Evolutionary conservation across 306 rosid genomes (phyloP).

Genomic region (Alnus rubra): DNA sequence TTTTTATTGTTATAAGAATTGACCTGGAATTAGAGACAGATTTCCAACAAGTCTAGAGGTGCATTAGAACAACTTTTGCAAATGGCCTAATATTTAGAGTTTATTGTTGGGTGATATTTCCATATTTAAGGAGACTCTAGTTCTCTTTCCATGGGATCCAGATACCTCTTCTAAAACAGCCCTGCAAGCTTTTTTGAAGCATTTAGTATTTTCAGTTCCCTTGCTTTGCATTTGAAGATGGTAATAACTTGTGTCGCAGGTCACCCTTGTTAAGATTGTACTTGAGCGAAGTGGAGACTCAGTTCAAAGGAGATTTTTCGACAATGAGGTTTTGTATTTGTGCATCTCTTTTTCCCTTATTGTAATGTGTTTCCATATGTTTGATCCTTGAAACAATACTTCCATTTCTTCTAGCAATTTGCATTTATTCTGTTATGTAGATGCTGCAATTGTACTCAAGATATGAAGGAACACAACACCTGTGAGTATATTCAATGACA

Average conservation of each 20-base stretch:
- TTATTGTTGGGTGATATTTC: neutral
- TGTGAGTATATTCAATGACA: slow-evolving; percentile 26
- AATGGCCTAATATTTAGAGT: neutral
- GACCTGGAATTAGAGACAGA: neutral
- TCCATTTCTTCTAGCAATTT: neutral
- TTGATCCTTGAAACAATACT: neutral
- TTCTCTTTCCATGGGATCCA: neutral
- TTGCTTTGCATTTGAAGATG: neutral
- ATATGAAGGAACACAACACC: slow-evolving; percentile 29
- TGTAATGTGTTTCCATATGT: neutral
- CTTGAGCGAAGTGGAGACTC: slow-evolving; percentile 31
- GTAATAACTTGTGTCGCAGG: slow-evolving; percentile 23
- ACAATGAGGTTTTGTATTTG: slow-evolving; percentile 22
- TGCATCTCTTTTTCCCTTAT: neutral
- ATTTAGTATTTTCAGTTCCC: neutral
- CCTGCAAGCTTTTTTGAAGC: neutral
- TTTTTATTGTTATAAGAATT: neutral
- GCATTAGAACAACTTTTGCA: neutral
- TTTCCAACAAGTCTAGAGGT: too few species aligned
- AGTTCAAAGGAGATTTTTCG: slow-evolving; percentile 32
- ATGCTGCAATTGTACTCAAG: slow-evolving; percentile 33
- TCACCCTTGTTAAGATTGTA: slow-evolving; percentile 35
- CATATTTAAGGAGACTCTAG: neutral
- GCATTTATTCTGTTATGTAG: slow-evolving; percentile 4
- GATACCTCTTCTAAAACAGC: neutral